phyloP scores from a whole-genome alignment of 179 eudicot species.

The Amaranthus tricolor region DNA sequence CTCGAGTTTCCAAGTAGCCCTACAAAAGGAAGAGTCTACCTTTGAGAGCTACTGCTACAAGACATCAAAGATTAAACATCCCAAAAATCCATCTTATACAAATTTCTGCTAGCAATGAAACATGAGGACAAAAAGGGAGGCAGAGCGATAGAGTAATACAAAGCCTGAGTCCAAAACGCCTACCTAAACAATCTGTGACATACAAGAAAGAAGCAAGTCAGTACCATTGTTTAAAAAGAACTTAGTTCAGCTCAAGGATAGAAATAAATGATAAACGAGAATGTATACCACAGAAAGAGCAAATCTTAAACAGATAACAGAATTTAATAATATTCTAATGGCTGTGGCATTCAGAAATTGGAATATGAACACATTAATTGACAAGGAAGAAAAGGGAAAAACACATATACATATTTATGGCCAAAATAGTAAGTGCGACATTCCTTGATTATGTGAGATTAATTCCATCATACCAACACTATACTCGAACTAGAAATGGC shows the following conservation, averaged over 20 bases:
- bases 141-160: slow-evolving; percentile 20
- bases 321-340: too few relatives aligned
- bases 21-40: neutral
- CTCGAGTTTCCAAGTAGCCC: too few relatives aligned
- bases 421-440: neutral
- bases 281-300: neutral
- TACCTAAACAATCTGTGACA: slow-evolving; percentile 90
- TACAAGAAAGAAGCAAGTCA: slow-evolving; percentile 4
- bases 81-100: slow-evolving; percentile 1
- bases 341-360: neutral
- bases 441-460: too few relatives aligned
- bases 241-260: neutral
- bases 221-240: neutral
- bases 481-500: neutral
- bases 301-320: neutral
- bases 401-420: neutral
- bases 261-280: neutral
- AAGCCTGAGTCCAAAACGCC: slow-evolving; percentile 90
- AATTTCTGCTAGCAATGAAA: neutral
- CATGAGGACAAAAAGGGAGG: neutral
- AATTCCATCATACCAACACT: neutral
- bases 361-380: neutral
- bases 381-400: neutral
- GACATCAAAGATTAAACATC: neutral
- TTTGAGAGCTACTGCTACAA: neutral